phyloP scores from a whole-genome alignment of 345 rosid species.

The Erucastrum elatum region DNA sequence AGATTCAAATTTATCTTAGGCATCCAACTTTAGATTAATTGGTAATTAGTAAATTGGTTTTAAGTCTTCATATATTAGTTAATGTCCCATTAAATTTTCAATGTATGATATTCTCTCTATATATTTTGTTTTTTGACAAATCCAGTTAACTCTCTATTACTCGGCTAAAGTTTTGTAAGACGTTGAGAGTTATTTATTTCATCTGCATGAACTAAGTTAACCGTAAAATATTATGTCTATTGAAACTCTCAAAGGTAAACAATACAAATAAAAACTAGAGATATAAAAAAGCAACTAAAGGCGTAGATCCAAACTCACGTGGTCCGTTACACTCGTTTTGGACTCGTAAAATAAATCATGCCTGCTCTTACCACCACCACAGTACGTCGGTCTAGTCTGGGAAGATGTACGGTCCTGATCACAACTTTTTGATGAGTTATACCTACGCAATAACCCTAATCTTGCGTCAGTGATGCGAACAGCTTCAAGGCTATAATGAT shows the following conservation, averaged over 20 bases:
- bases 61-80: too few species aligned
- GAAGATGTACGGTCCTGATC: constrained; percentile 14
- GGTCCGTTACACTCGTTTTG: constrained; percentile 32
- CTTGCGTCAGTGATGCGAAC: constrained; percentile 13
- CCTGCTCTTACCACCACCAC: constrained; percentile 18
- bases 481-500: constrained; percentile 17
- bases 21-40: too few species aligned
- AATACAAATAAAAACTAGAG: not conserved
- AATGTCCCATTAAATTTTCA: too few species aligned
- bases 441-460: constrained; percentile 36
- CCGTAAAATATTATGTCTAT: not conserved
- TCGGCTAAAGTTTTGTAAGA: not conserved
- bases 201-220: constrained; percentile 24
- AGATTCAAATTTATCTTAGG: too few species aligned
- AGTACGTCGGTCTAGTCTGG: constrained; percentile 7
- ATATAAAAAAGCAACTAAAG: constrained; percentile 18
- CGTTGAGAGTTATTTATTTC: constrained; percentile 5
- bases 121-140: too few species aligned
- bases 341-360: constrained; percentile 20
- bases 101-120: too few species aligned
- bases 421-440: constrained; percentile 15
- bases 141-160: not conserved
- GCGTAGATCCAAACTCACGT: constrained; percentile 43
- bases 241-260: not conserved
- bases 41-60: too few species aligned